These are phyloP conservation scores for Pelagomonas calceolata DNA, from an alignment of 108 stramenopile species.

Conservation along the genomic window DNA sequence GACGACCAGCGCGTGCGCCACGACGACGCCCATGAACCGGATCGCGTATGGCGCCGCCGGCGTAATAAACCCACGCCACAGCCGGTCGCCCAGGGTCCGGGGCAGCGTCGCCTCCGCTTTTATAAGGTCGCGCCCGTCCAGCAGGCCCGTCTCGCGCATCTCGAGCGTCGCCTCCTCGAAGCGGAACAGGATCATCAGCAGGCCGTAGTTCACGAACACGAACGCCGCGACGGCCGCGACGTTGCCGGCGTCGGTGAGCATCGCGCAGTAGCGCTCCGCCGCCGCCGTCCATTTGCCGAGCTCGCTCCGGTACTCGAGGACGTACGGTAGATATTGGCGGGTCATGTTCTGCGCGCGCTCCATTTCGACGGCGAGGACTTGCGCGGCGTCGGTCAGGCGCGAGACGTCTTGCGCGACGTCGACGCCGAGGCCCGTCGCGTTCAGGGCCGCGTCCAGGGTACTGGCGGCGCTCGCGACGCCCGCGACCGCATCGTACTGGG, in stretches of 20 bases:
- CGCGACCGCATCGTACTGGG: too few species aligned
- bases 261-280: background rate
- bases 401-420: background rate
- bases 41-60: background rate
- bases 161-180: background rate
- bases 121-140: background rate
- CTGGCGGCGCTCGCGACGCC: too few species aligned
- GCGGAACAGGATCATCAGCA: background rate
- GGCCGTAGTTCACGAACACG: background rate
- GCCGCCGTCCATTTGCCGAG: background rate
- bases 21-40: background rate
- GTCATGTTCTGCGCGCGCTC: background rate
- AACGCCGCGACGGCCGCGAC: background rate
- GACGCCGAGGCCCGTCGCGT: background rate
- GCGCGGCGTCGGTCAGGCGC: background rate
- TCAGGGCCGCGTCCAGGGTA: background rate
- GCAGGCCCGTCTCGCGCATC: background rate
- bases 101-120: background rate
- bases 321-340: too few species aligned
- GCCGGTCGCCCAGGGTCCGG: background rate
- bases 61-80: background rate
- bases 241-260: background rate
- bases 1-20: background rate
- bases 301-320: background rate
- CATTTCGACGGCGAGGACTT: background rate